Base-by-base conservation (phyloP, 345 rosid genomes). In the Gossypium longicalyx region DNA sequence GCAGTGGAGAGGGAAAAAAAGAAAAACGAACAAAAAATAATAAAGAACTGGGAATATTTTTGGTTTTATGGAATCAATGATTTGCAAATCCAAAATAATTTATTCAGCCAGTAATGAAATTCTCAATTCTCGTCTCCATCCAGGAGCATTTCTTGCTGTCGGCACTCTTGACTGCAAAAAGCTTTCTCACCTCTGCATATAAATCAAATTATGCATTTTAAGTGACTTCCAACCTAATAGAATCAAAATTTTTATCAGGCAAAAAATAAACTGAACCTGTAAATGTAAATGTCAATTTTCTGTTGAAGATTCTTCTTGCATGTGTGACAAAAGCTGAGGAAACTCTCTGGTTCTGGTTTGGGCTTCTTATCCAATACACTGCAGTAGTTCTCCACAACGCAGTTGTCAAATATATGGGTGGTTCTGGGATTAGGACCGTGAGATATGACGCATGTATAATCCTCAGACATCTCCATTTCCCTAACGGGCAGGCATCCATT, bases 381-480 rank as follows among this genome's bases (percentile, higher is more conserved):
- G 75, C 52, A 63, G 70, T 73, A 78, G 73, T 72, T 77, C 73
- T 86, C 94, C 20, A 94, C 83, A 71, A 94, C 76, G 78, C 90
- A 88, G 84, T 92, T 84, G 54, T 89, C 91, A 77, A 89, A 92
- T 58, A 92, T 89, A 76, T 87, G 98, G 11, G 94, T 94, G 54
- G 93, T 87, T 76, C 79, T 89, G 4, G 97, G 95, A 70, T 90
- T 88, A 3, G 94, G 87, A 16, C 97, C 97, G 68, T 85, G 91
- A 53, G 88, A 84, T 27, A 86, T 86, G 71, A 94, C 93, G 56
- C 98, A 75, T 8, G 97, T 92, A 60, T 94, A 94, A 68, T 94
- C 98, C 77, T 90, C 98, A 41, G 89, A 88, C 59, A 86, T 87
- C 83, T 90, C 95, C 84, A 93, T 87, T 72, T 89, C 90, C 51